phyloP scores from a whole-genome alignment of 1,139 yeast species.

The Torulaspora globosa region DNA sequence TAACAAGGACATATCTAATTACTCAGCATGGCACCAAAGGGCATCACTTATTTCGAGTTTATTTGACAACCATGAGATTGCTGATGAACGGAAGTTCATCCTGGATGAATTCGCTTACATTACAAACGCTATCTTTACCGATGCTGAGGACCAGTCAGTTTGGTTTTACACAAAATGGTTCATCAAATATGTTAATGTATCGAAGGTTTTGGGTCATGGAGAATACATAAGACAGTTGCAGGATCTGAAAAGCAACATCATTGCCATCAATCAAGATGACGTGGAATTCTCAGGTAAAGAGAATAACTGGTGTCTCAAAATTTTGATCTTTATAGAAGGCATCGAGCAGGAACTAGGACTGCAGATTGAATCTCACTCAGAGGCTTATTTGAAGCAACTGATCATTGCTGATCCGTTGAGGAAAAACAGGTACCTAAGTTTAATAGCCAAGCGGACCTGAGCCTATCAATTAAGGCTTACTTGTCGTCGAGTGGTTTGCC shows the following conservation, averaged over 20 bases:
- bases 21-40: slow-evolving; percentile 95
- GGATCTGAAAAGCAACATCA: slow-evolving; percentile 41
- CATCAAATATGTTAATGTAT: slow-evolving; percentile 47
- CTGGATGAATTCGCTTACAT: slow-evolving; percentile 60
- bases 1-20: slow-evolving; percentile 80
- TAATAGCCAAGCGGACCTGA: slow-evolving; percentile 13
- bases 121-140: slow-evolving; percentile 84
- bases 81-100: slow-evolving; percentile 40
- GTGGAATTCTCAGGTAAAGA: slow-evolving; percentile 55
- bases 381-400: slow-evolving; percentile 42
- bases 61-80: slow-evolving; percentile 36
- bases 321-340: slow-evolving; percentile 45
- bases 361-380: slow-evolving; percentile 25
- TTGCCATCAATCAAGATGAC: slow-evolving; percentile 59
- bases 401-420: slow-evolving; percentile 67
- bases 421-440: slow-evolving; percentile 52
- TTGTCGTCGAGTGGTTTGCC: slow-evolving; percentile 30
- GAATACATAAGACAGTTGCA: slow-evolving; percentile 38
- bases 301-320: slow-evolving; percentile 67
- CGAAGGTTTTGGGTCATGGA: slow-evolving; percentile 29
- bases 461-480: slow-evolving; percentile 7
- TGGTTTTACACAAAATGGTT: slow-evolving; percentile 92
- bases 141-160: slow-evolving; percentile 88
- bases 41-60: slow-evolving; percentile 61
- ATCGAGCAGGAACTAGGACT: slow-evolving; percentile 32